Conservation (phyloP, 2,329 filamentous ascomycete species). For the Ustilaginoidea virens region DNA sequence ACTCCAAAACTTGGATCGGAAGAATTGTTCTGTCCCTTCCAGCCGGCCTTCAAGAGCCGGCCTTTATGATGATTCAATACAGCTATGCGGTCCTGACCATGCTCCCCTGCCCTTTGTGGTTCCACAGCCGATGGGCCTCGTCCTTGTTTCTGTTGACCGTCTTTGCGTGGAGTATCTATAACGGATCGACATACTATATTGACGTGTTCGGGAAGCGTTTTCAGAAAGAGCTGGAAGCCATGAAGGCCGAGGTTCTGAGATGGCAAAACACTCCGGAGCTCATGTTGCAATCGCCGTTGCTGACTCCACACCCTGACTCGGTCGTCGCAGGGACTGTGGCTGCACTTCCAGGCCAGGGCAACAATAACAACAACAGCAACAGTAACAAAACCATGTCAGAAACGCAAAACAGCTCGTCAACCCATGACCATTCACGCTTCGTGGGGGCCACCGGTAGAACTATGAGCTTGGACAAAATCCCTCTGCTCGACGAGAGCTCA, state of each 20-base stretch:
- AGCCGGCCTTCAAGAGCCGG: slow-evolving; percentile 59
- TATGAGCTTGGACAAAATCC: slow-evolving; percentile 36
- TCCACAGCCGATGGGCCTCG: slow-evolving; percentile 72
- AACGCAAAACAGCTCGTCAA: too few species aligned
- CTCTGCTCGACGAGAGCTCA: slow-evolving; percentile 33
- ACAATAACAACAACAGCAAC: too few species aligned
- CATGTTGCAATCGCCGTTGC: slow-evolving; percentile 18
- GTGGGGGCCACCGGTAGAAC: slow-evolving; percentile 9
- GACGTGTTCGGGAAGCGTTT: slow-evolving; percentile 95
- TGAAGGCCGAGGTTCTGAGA: slow-evolving; percentile 77
- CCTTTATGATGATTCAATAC: slow-evolving; percentile 97
- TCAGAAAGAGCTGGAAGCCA: slow-evolving; percentile 83
- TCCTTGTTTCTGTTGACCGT: slow-evolving; percentile 61
- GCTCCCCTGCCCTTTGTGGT: slow-evolving; percentile 90
- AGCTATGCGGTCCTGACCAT: slow-evolving; percentile 81
- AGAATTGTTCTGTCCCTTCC: slow-evolving; percentile 71
- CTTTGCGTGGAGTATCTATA: slow-evolving; percentile 94
- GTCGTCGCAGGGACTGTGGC: slow-evolving; percentile 5
- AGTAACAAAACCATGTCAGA: too few species aligned
- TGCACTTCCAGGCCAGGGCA: too few species aligned
- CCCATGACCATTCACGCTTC: too few species aligned
- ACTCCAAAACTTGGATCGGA: slow-evolving; percentile 79
- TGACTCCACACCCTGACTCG: slow-evolving; percentile 15
- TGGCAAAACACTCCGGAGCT: slow-evolving; percentile 56
- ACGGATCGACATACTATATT: slow-evolving; percentile 94